Conservation (phyloP, 805 yeast species). For the Pichia cabralensis region DNA sequence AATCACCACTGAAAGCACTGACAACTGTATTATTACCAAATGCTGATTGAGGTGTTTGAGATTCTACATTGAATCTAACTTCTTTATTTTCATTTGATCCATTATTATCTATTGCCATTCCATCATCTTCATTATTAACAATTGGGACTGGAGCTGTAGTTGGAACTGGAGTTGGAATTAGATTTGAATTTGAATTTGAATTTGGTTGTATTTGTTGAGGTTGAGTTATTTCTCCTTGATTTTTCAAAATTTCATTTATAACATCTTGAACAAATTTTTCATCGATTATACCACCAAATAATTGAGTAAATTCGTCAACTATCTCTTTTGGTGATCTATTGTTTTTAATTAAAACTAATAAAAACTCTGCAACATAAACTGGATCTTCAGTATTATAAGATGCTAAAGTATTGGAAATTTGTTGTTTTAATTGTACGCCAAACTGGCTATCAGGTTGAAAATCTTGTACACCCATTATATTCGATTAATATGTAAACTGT, state of each 20-base stretch:
- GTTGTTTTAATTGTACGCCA: conserved; percentile 33
- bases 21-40: no score
- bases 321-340: conserved; percentile 55
- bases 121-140: conserved; percentile 4
- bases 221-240: conserved; percentile 10
- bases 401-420: conserved; percentile 31
- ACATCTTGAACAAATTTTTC: conserved; percentile 46
- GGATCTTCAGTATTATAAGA: conserved; percentile 43
- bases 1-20: no score
- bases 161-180: not conserved
- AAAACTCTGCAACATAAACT: conserved; percentile 61
- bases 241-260: conserved; percentile 41
- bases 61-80: conserved; percentile 25
- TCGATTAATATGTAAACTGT: not conserved
- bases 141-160: no score
- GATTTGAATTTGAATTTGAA: not conserved
- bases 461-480: conserved; percentile 11
- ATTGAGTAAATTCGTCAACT: conserved; percentile 45
- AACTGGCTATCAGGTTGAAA: conserved; percentile 25
- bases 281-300: conserved; percentile 55
- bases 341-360: conserved; percentile 60
- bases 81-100: conserved; percentile 16
- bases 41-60: conserved; percentile 22
- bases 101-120: conserved; percentile 10
- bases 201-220: conserved; percentile 11